These are phyloP conservation scores for Hypoxylon sp. DNA, from an alignment of 2,329 filamentous ascomycete species.

Conservation along the genomic window DNA sequence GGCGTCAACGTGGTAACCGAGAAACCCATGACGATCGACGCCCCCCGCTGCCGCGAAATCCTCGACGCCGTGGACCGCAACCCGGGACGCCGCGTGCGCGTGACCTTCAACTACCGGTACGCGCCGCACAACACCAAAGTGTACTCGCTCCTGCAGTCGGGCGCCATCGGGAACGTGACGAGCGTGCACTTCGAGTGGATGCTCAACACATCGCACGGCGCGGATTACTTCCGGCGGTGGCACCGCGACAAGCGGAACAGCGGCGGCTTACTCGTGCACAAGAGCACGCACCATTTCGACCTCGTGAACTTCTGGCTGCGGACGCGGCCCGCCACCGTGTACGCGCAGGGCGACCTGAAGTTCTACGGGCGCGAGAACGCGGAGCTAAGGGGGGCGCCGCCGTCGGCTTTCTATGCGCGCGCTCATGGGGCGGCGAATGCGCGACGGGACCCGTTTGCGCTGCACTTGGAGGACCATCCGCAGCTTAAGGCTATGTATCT, in stretches of 20 bases:
- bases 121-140: constrained; percentile 76
- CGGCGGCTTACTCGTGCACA: constrained; percentile 72
- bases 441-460: constrained; percentile 69
- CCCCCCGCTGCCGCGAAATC: constrained; percentile 67
- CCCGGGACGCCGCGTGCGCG: constrained; percentile 64
- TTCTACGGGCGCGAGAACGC: constrained; percentile 76
- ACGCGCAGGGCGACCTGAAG: constrained; percentile 70
- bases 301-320: constrained; percentile 75
- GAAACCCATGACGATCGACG: constrained; percentile 76
- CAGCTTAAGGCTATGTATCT: constrained; percentile 72
- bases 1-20: constrained; percentile 74
- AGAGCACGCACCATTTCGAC: constrained; percentile 75
- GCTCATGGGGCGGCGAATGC: constrained; percentile 66
- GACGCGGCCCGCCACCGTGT: constrained; percentile 68
- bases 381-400: constrained; percentile 65
- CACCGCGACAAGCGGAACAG: constrained; percentile 73
- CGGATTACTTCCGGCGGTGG: constrained; percentile 75
- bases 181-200: constrained; percentile 76
- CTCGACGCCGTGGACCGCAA: constrained; percentile 67
- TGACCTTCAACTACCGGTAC: constrained; percentile 76
- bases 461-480: constrained; percentile 67
- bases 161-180: constrained; percentile 69
- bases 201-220: constrained; percentile 72
- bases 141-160: constrained; percentile 66
- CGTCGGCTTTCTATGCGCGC: constrained; percentile 63